Conservation (phyloP, 345 rosid species). For the Aurinia saxatilis region DNA sequence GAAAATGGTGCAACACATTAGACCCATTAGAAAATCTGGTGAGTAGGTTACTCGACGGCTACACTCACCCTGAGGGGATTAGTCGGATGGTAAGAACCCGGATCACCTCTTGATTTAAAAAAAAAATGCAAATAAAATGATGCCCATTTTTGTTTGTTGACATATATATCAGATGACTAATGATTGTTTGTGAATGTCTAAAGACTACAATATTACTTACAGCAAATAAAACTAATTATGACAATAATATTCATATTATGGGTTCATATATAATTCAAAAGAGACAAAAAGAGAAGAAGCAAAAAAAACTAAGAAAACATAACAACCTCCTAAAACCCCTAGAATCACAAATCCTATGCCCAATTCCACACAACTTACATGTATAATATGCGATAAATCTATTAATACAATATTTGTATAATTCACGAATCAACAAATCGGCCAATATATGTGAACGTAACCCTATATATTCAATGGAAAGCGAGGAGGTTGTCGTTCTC, state of each 20-base stretch:
- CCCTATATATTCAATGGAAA: constrained; percentile 13
- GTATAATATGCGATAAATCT: constrained; percentile 12
- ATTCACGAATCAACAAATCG: constrained; percentile 28
- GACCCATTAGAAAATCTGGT: too few species aligned
- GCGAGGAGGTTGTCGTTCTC: constrained; percentile 15
- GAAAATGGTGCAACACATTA: too few species aligned
- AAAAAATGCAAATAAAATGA: too few species aligned
- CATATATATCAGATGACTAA: not conserved
- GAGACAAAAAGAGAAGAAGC: not conserved
- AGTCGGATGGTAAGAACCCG: too few species aligned
- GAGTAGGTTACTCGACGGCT: too few species aligned
- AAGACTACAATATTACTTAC: not conserved
- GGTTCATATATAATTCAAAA: not conserved
- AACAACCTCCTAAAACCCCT: constrained; percentile 11
- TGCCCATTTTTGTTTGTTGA: too few species aligned
- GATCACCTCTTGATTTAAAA: too few species aligned
- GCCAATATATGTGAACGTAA: not conserved
- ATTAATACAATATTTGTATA: not conserved
- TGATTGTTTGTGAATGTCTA: not conserved
- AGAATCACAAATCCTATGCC: constrained; percentile 14
- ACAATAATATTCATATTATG: not conserved
- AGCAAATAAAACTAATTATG: not conserved
- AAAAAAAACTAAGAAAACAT: not conserved
- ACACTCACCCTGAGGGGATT: too few species aligned
- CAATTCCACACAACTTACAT: constrained; percentile 20